phyloP scores from a whole-genome alignment of 2,329 filamentous ascomycete species.

The Calonectria pseudoturangicola region DNA sequence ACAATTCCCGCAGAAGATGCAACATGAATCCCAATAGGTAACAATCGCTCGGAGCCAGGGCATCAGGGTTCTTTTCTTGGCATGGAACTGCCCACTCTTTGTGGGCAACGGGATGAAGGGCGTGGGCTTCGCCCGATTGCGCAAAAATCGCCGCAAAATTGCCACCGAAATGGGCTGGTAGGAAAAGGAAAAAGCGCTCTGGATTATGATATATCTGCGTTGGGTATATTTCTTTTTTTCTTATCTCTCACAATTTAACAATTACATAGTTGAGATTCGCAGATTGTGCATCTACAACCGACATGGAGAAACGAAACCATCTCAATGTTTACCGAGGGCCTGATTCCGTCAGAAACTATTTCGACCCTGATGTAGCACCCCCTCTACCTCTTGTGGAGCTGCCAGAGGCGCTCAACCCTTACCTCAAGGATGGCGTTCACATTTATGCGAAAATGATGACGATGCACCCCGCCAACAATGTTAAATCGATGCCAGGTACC shows the following conservation, averaged over 20 bases:
- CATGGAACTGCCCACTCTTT: neutral
- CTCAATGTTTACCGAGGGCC: slow-evolving; percentile 5
- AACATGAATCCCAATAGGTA: neutral
- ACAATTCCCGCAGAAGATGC: neutral
- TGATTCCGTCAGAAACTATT: slow-evolving; percentile 14
- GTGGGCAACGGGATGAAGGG: neutral
- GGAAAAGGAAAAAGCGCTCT: neutral
- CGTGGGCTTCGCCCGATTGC: no score
- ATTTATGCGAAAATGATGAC: slow-evolving; percentile 82
- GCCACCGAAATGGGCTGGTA: no score
- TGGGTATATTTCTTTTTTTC: neutral
- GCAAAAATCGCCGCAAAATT: neutral
- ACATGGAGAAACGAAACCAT: slow-evolving; percentile 13
- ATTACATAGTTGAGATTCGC: neutral
- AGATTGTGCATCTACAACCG: neutral
- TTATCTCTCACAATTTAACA: neutral
- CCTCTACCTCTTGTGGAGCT: slow-evolving; percentile 71
- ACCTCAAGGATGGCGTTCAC: slow-evolving; percentile 73
- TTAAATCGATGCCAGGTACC: slow-evolving; percentile 78
- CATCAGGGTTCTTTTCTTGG: slow-evolving; percentile 6
- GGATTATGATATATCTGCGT: no score
- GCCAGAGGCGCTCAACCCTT: slow-evolving; percentile 74
- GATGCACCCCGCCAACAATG: slow-evolving; percentile 78
- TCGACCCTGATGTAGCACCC: slow-evolving; percentile 4
- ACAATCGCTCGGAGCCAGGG: neutral